Base-by-base conservation (phyloP, 2,329 filamentous ascomycete species). In the Diaporthe sp. region DNA sequence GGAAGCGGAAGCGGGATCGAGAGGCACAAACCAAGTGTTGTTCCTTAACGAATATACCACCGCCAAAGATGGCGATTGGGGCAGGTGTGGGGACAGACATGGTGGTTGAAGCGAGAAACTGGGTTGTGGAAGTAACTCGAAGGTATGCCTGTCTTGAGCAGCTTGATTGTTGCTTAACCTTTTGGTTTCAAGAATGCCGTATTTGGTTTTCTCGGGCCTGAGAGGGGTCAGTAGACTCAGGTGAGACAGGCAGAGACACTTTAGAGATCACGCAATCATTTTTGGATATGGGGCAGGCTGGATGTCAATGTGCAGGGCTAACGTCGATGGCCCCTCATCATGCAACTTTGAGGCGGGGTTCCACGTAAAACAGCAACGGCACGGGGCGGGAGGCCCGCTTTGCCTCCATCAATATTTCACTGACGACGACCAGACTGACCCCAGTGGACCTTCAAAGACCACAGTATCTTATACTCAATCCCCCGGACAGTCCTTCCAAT, bases 31-130 rank as follows among this genome's bases (percentile, higher is more conserved):
- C 88, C 76, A 92, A 83, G 77, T 92, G 90, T 76, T 90, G 84
- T 79, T 88, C 87, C 78, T 87, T 87, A 77, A 88, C 89, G 78
- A 92, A 92, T 78, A 92, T 90, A 78, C 91, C 91, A 75, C 89
- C 88, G 50, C 91, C 91, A 70, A 93, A 87, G 72, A 93, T 86
- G 58, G 91, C 91, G 70, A 85, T 80, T 17, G 84, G 80, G 55
- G 63, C 68, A 53, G 74, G 51, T 37, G 58, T 53, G 2, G 58
- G 22, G 15, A 39, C 53, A 44, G 70, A 55, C 70, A 71, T 71
- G 19, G 2, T 27, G 71, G 25, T 35, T 30, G 63, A 39, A 44
- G 10, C 13, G 25, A 25, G 30, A 4, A 8, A 13, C 10, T 63
- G 56, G 47, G 2, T 6, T 22, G 10, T 7, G 51, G 44, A 19